These are phyloP conservation scores for Capillidium heterosporum DNA, from an alignment of 371 early-diverging fungal species.

Conservation along the genomic window DNA sequence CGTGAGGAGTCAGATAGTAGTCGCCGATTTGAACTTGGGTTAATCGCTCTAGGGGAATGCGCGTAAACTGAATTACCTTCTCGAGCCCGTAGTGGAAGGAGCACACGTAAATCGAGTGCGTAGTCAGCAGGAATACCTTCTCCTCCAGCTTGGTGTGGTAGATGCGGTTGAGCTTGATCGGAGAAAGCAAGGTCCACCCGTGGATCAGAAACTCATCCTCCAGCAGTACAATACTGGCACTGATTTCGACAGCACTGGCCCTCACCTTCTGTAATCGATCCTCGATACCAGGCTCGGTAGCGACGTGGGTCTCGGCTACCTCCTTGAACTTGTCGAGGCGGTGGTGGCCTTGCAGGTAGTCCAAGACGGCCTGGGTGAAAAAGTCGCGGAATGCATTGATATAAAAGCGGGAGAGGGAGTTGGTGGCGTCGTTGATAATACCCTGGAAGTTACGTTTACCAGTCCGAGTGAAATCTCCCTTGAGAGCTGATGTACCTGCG, in stretches of 20 bases:
- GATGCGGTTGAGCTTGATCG: conserved; percentile 14
- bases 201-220: conserved; percentile 27
- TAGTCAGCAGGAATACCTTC: conserved; percentile 45
- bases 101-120: conserved; percentile 48
- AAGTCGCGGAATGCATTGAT: conserved; percentile 49
- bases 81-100: conserved; percentile 49
- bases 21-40: conserved; percentile 31
- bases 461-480: conserved; percentile 73
- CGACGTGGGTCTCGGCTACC: conserved; percentile 13
- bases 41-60: conserved; percentile 36
- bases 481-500: conserved; percentile 95
- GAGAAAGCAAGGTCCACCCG: conserved; percentile 45
- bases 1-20: conserved; percentile 9
- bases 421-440: conserved; percentile 54
- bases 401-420: conserved; percentile 47
- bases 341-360: conserved; percentile 18
- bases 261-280: conserved; percentile 25
- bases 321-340: conserved; percentile 16
- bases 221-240: conserved; percentile 34
- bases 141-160: conserved; percentile 27
- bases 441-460: conserved; percentile 65
- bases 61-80: conserved; percentile 44
- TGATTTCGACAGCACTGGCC: conserved; percentile 26
- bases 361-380: conserved; percentile 21
- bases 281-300: conserved; percentile 32